Evolutionary conservation across 495 filamentous ascomycete genomes (phyloP).

Genomic region (Tuber indicum): DNA sequence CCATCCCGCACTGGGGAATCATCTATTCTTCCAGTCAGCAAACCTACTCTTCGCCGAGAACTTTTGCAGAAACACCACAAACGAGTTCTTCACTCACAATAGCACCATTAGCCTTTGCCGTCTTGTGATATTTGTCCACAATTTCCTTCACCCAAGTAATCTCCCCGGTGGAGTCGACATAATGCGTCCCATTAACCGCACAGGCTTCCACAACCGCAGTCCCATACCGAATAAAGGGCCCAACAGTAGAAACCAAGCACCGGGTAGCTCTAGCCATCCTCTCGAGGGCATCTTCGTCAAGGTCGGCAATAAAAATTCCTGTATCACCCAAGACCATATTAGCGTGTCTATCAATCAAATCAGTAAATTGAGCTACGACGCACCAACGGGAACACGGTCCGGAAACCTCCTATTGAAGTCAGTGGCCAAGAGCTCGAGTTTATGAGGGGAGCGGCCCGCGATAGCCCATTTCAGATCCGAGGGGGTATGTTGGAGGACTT

Average conservation of each 20-base stretch:
- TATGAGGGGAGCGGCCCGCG: constrained; percentile 69
- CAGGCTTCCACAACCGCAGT: constrained; percentile 81
- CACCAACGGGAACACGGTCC: constrained; percentile 65
- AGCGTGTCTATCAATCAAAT: not conserved
- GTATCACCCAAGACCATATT: constrained; percentile 15
- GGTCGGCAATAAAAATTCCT: constrained; percentile 59
- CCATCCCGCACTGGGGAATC: constrained; percentile 77
- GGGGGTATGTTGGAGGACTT: constrained; percentile 66
- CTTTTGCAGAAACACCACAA: not conserved
- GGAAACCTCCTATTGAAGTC: constrained; percentile 60
- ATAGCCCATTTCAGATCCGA: constrained; percentile 84
- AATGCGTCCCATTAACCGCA: constrained; percentile 79
- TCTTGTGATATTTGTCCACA: constrained; percentile 70
- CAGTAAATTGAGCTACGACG: not conserved
- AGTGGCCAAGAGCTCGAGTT: constrained; percentile 62
- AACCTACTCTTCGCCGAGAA: not conserved
- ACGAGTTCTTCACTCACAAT: constrained; percentile 49
- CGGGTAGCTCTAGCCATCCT: constrained; percentile 66
- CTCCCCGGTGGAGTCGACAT: constrained; percentile 86
- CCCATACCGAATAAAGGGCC: constrained; percentile 74
- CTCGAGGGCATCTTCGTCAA: constrained; percentile 57
- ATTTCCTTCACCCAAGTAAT: constrained; percentile 71
- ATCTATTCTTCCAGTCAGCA: constrained; percentile 50
- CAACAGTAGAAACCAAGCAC: constrained; percentile 74
- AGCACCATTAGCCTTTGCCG: constrained; percentile 65